Conservation (phyloP, 2,329 filamentous ascomycete species). For the Colletotrichum costaricense region DNA sequence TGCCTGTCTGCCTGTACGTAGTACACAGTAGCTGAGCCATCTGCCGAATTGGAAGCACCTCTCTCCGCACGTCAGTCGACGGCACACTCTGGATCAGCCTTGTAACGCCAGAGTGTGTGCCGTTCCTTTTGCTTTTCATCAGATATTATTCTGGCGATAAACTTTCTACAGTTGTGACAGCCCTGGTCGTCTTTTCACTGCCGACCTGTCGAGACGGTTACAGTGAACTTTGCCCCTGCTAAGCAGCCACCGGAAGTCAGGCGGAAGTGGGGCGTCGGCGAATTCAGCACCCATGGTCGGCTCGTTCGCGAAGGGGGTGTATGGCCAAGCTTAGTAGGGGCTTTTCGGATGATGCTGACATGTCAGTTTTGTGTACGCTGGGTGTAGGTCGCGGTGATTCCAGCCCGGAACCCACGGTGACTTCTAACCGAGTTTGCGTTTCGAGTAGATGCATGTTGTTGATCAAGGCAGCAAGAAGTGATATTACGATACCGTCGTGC, state of each 20-base stretch:
- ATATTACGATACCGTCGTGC: not conserved
- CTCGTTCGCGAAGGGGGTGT: not conserved
- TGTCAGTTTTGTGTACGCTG: not conserved
- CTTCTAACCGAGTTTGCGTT: not conserved
- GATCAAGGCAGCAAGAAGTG: not conserved
- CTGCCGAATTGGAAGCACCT: not conserved
- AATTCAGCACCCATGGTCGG: slow-evolving; percentile 4
- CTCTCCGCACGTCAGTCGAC: not conserved
- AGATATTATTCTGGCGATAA: too few species aligned
- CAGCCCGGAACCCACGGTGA: not conserved
- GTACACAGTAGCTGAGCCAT: not conserved
- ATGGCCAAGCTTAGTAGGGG: not conserved
- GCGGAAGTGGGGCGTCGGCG: slow-evolving; percentile 16
- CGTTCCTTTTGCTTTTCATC: not conserved
- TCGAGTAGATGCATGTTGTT: not conserved
- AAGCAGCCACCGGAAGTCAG: not conserved
- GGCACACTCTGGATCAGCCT: not conserved
- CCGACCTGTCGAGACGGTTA: not conserved
- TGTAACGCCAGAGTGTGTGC: not conserved
- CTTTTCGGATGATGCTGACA: not conserved
- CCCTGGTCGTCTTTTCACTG: not conserved
- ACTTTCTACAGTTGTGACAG: too few species aligned
- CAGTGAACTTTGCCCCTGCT: not conserved
- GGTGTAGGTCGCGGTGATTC: not conserved
- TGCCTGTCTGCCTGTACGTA: not conserved